phyloP scores from a whole-genome alignment of 306 rosid species.

The Cicer pinnatifidum region DNA sequence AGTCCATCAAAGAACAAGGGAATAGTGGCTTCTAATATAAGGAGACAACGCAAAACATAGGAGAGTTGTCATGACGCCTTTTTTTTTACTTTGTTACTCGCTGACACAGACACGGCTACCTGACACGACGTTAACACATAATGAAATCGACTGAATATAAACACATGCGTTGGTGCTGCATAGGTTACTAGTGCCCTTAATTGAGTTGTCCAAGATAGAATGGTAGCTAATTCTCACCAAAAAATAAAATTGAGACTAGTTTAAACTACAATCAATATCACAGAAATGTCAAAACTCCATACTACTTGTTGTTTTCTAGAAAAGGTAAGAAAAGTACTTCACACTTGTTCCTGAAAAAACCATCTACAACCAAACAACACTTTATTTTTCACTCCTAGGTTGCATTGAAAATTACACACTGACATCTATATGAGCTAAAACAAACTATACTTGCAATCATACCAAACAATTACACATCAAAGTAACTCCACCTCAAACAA shows the following conservation, averaged over 20 bases:
- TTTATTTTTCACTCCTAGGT: background rate
- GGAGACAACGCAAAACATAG: background rate
- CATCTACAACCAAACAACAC: background rate
- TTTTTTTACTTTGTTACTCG: background rate
- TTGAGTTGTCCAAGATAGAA: background rate
- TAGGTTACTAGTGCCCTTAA: too few relatives aligned
- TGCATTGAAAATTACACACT: conserved; percentile 23
- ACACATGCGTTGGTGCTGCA: too few relatives aligned
- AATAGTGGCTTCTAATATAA: background rate
- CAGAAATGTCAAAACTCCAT: too few relatives aligned
- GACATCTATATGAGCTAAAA: conserved; percentile 7
- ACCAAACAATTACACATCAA: background rate
- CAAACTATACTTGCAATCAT: background rate
- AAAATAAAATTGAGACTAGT: too few relatives aligned
- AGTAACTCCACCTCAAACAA: background rate
- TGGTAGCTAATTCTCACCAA: background rate
- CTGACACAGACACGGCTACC: too few relatives aligned
- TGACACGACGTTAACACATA: too few relatives aligned
- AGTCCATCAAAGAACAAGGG: background rate
- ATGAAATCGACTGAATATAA: too few relatives aligned
- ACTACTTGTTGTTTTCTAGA: too few relatives aligned
- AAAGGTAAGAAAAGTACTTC: too few relatives aligned
- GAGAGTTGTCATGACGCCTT: background rate
- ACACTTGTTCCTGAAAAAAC: background rate
- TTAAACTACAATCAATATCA: too few relatives aligned